A percentile compares a stretch with the other conserved stretches of the same genome.
Evolutionary conservation across 208 protist species (phyloP).

Genomic region (Acanthamoeba triangularis): DNA sequence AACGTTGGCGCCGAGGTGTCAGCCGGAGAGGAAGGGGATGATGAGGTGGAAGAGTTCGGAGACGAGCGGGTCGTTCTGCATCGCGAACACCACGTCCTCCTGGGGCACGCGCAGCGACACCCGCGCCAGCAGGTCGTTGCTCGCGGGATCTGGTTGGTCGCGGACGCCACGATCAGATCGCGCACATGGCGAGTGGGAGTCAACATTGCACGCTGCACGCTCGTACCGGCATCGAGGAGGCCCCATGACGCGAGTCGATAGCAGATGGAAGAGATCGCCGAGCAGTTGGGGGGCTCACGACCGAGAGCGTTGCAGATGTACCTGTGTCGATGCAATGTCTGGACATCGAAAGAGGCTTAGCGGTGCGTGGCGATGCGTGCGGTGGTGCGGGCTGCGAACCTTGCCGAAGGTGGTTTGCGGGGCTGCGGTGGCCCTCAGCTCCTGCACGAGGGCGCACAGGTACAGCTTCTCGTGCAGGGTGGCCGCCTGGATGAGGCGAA

Average conservation of each 20-base stretch:
- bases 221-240: background rate
- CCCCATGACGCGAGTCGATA: slow-evolving; percentile 28
- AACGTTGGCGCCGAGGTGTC: background rate
- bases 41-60: slow-evolving; percentile 65
- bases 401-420: slow-evolving; percentile 57
- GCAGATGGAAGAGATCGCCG: slow-evolving; percentile 23
- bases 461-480: slow-evolving; percentile 66
- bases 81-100: slow-evolving; percentile 44
- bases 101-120: slow-evolving; percentile 19
- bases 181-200: background rate
- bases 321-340: slow-evolving; percentile 18
- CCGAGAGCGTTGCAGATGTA: slow-evolving; percentile 34
- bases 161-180: background rate
- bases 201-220: background rate
- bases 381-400: background rate
- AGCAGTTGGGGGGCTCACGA: slow-evolving; percentile 19
- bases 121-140: slow-evolving; percentile 19
- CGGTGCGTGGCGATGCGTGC: background rate
- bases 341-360: background rate
- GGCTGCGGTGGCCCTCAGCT: background rate
- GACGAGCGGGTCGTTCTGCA: slow-evolving; percentile 42
- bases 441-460: slow-evolving; percentile 62
- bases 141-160: background rate
- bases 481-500: slow-evolving; percentile 4
- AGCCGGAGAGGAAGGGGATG: slow-evolving; percentile 9